Evolutionary conservation across 164 flowering plant species (phyloP).

Genomic region (Platanus orientalis): DNA sequence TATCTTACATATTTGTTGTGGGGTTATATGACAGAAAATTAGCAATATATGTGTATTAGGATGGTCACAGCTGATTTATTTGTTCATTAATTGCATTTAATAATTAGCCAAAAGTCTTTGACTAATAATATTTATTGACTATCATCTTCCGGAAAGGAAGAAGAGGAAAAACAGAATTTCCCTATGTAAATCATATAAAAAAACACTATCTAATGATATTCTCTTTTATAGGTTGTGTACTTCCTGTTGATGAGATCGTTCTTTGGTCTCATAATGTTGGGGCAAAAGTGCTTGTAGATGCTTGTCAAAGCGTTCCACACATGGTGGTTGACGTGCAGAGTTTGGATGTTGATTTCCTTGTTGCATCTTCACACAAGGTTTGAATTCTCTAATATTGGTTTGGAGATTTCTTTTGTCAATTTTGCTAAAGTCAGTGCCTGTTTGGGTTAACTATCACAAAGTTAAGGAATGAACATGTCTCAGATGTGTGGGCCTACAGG

Average conservation of each 20-base stretch:
- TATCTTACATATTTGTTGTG: too few species aligned
- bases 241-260: slow-evolving; percentile 73
- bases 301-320: slow-evolving; percentile 99
- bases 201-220: not conserved
- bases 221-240: slow-evolving; percentile 62
- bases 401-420: not conserved
- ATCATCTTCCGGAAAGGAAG: not conserved
- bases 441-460: slow-evolving; percentile 9
- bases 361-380: slow-evolving; percentile 99
- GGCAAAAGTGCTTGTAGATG: slow-evolving; percentile 93
- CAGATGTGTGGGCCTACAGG: slow-evolving; percentile 99
- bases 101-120: not conserved
- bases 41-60: too few species aligned
- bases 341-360: slow-evolving; percentile 87
- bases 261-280: slow-evolving; percentile 82
- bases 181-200: too few species aligned
- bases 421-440: not conserved
- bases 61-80: too few species aligned
- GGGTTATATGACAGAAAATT: too few species aligned
- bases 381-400: slow-evolving; percentile 19
- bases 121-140: not conserved
- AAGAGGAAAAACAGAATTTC: not conserved
- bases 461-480: slow-evolving; percentile 61
- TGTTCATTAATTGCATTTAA: not conserved
- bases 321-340: slow-evolving; percentile 86